Evolutionary conservation across 257 asterid species (phyloP), one percentile per base, ranked within the genome.

Genomic region (Datura wrightii): DNA sequence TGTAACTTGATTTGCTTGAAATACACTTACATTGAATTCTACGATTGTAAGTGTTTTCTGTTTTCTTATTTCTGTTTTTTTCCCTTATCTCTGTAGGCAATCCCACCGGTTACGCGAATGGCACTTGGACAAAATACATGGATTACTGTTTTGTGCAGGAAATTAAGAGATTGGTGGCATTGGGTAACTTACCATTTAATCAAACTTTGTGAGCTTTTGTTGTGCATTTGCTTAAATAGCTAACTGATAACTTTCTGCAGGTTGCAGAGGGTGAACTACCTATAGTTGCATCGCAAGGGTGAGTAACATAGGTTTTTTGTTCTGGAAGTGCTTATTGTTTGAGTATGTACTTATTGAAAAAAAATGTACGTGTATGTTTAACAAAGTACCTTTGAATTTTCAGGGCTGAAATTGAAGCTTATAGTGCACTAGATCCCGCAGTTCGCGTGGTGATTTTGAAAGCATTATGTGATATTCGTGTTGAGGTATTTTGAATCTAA

Each of bases 181-280:
- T 94, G 98, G 99, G 99, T 97, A 97, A 90, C 85, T 79, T 90
- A 41, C 69, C 83, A 42, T 59, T 55, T 78, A 53, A 52, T 53
- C 83, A 80, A 18, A 79, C 80, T 79, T 65, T 11, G 50, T 72
- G 74, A 85, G 54, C 65, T 86, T 53, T 41, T 69, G 78, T 85
- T 13, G 79, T 50, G 44, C 78, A 86, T 60, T 53, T 79, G 9
- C 85, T 82, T 86, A 6, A 52, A 46, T 85, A 42, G 80, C 79
- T 74, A 54, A 83, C 86, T 90, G 67, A 88, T 70, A 84, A 6
- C 7, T 36, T 48, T 70, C 48, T 84, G 83, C 97, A 97, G 99
- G 98, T 95, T 86, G 98, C 98, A 0, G 99, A 95, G 85, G 99
- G 99, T 80, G 98, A 97, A 67, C 70, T 97, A 79, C 99, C 99